These are phyloP conservation scores for Boletus huronensis DNA, from an alignment of 768 basidiomycete genomes.

Conservation along the genomic window DNA sequence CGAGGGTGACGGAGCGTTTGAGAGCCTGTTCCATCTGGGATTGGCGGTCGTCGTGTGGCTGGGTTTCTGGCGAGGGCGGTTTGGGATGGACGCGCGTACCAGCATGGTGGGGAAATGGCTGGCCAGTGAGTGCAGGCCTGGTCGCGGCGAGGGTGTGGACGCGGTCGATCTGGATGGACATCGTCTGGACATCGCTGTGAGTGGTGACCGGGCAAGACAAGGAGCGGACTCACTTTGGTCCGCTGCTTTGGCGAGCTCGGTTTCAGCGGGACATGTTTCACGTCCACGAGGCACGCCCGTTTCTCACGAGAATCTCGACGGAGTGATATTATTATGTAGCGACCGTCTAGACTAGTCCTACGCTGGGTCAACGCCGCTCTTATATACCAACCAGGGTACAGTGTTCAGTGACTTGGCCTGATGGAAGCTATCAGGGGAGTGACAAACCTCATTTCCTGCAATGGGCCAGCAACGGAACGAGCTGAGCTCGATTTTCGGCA, in stretches of 20 bases:
- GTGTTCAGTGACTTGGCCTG: too few relatives aligned
- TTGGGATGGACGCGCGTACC: conserved; percentile 8
- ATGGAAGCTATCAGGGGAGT: too few relatives aligned
- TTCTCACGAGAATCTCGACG: conserved; percentile 13
- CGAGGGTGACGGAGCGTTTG: conserved; percentile 56
- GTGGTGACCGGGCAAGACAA: not conserved
- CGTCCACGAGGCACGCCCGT: conserved; percentile 17
- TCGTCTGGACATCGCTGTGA: conserved; percentile 4
- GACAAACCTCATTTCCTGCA: too few relatives aligned
- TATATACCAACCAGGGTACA: too few relatives aligned
- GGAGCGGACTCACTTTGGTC: conserved; percentile 7
- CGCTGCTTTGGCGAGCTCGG: conserved; percentile 13
- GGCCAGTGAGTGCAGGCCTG: conserved; percentile 4
- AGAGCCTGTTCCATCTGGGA: conserved; percentile 37
- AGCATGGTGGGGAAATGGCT: conserved; percentile 12
- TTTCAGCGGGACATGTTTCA: conserved; percentile 13
- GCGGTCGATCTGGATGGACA: conserved; percentile 31
- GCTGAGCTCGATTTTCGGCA: too few relatives aligned
- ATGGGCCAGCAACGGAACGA: too few relatives aligned
- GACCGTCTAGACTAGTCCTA: too few relatives aligned
- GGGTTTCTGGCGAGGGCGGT: conserved; percentile 10
- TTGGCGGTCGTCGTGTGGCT: conserved; percentile 23
- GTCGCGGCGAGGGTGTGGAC: conserved; percentile 19
- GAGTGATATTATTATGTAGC: too few relatives aligned
- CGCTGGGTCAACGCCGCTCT: too few relatives aligned